phyloP scores from a whole-genome alignment of 2,329 filamentous ascomycete genomes.

The Xylariomycetidae sp. region DNA sequence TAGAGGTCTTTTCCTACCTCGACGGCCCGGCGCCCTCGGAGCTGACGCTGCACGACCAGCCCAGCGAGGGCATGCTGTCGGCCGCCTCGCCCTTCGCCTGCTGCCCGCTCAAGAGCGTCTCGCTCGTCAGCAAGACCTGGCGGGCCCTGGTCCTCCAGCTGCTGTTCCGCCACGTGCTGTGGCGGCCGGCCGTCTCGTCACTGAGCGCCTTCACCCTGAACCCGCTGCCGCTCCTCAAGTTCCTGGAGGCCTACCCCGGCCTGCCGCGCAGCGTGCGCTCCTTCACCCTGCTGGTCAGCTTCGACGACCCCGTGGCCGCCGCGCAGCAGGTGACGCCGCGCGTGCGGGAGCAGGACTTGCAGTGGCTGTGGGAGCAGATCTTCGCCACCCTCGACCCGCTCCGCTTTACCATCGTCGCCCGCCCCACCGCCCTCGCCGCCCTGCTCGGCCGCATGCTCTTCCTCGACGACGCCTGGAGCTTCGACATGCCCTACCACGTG shows the following conservation, averaged over 20 bases:
- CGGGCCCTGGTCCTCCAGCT: slow-evolving; percentile 43
- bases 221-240: slow-evolving; percentile 33
- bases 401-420: slow-evolving; percentile 51
- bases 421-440: slow-evolving; percentile 55
- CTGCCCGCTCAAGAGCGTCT: slow-evolving; percentile 48
- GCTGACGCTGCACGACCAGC: slow-evolving; percentile 40
- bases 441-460: slow-evolving; percentile 53
- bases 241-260: slow-evolving; percentile 29
- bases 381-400: slow-evolving; percentile 48
- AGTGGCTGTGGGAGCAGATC: slow-evolving; percentile 50
- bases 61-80: slow-evolving; percentile 34
- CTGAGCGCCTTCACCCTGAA: slow-evolving; percentile 21
- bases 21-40: slow-evolving; percentile 43
- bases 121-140: slow-evolving; percentile 48
- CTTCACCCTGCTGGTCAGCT: slow-evolving; percentile 35
- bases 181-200: slow-evolving; percentile 26
- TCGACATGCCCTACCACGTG: slow-evolving; percentile 57
- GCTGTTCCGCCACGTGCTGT: slow-evolving; percentile 52
- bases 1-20: slow-evolving; percentile 51
- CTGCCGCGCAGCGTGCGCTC: slow-evolving; percentile 35
- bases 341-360: slow-evolving; percentile 25
- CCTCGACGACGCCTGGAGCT: slow-evolving; percentile 55
- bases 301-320: slow-evolving; percentile 23
- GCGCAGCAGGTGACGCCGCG: slow-evolving; percentile 24
- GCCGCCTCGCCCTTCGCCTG: slow-evolving; percentile 23